A percentile compares a stretch with the other conserved stretches of the same genome.
Conservation (phyloP, 805 yeast genomes). For the Wickerhamomyces canadensis region DNA sequence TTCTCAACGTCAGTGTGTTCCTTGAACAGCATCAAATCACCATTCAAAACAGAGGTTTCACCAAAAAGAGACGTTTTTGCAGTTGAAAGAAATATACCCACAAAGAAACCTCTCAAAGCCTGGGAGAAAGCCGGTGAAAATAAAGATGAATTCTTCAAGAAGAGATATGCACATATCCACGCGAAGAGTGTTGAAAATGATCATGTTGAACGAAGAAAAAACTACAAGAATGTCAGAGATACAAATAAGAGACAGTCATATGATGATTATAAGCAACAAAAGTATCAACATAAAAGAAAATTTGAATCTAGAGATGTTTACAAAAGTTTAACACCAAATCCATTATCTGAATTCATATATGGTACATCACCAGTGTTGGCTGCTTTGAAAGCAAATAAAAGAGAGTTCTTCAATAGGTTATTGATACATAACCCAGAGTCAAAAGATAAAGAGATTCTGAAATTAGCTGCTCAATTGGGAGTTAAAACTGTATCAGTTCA, state of each 20-base stretch:
- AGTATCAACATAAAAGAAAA: constrained; percentile 12
- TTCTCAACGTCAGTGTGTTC: background rate
- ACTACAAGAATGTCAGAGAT: constrained; percentile 17
- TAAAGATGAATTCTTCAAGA: constrained; percentile 57
- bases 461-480: constrained; percentile 36
- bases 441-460: constrained; percentile 36
- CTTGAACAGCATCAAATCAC: constrained; percentile 9
- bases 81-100: constrained; percentile 42
- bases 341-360: constrained; percentile 61
- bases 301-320: constrained; percentile 17
- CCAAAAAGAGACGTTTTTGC: constrained; percentile 6
- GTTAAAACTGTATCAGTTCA: constrained; percentile 12
- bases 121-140: constrained; percentile 62
- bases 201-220: constrained; percentile 12
- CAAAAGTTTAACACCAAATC: constrained; percentile 29
- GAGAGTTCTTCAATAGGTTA: constrained; percentile 48
- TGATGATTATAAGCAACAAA: constrained; percentile 8
- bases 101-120: constrained; percentile 40
- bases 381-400: constrained; percentile 51
- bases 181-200: constrained; percentile 31
- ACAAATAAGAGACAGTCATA: constrained; percentile 6
- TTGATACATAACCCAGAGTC: constrained; percentile 38
- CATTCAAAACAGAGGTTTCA: background rate
- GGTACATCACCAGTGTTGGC: constrained; percentile 75
- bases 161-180: constrained; percentile 63